Evolutionary conservation across 2,329 filamentous ascomycete species (phyloP), one percentile per base, ranked within the genome.

Genomic region (Aureobasidium subglaciale): DNA sequence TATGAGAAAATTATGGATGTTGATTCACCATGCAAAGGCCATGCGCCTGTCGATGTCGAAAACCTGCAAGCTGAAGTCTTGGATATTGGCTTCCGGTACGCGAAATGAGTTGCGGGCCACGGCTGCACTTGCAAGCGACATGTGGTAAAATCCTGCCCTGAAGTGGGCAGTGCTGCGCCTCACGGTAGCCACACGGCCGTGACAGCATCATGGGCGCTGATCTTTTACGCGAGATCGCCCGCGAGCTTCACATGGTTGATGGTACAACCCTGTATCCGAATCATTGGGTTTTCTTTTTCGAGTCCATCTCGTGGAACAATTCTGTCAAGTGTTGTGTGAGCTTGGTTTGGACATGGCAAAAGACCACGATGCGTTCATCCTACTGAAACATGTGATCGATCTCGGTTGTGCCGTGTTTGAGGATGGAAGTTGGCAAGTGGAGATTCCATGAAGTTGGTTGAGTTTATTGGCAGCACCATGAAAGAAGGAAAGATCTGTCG

Each of bases 171-270:
- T 38, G 46, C 46, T 50, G 46, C 46, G 46, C 46, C 46, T 37
- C 46, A 50, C 24, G 32, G 46, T 30, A 35, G 43, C 43, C 43
- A 50, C 46, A 38, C 43, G n/a, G n/a, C n/a, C n/a, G n/a, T n/a
- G n/a, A n/a, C n/a, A 50, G 2, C 46, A 50, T 38, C 32, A 37
- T 50, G 46, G 24, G 18, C 15, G 41, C n/a, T 45, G 43, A 48
- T 37, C 32, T 50, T 34, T 7, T 32, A 18, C 32, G 32, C 22
- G 46, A 48, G 43, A 48, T 48, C 45, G 45, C 46, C 46, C 46
- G 34, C 46, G 46, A 22, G 20, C 5, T 13, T 50, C 9, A 24
- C 32, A 32, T 50, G 46, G 46, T 38, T n/a, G 46, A 15, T 38
- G 16, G 34, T 37, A 32, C 34, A 6, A 50, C 46, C 46, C 46